Evolutionary conservation across 2,329 filamentous ascomycete genomes (phyloP), one percentile per base, ranked within the genome.

Genomic region (Penicillium sp.): DNA sequence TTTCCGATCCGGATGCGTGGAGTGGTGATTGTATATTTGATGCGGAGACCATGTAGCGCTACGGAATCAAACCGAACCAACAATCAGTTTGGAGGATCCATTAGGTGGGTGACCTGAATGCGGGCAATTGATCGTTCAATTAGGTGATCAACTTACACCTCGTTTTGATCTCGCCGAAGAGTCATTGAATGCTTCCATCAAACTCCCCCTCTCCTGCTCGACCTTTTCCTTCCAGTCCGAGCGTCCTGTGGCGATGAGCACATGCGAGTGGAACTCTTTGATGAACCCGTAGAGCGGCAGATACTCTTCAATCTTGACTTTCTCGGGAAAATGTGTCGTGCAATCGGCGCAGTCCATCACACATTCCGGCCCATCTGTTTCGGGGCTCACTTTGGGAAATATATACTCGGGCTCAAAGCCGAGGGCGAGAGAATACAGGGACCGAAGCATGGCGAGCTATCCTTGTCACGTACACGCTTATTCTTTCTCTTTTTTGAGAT

Each of bases 141-240:
- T 24, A 0, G 9, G 4, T 18, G 32, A 43, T 27, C n/a, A 18
- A 57, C 66, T 39, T 71, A 89, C 86, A 49, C 86, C 86, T 54
- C 87, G 88, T 26, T 68, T 76, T 1, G 84, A 84, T 64, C 76
- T 77, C 9, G 75, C 72, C 1, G 76, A 75, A 46, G 73, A 73
- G 56, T 72, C 72, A 6, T 63, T 53, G 9, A 70, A 62, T 2
- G 66, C 65, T 51, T 69, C 60, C 76, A 81, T 80, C 45, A 81
- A 68, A 48, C 75, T 79, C 40, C 75, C 78, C 57, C 56, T 57
- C 39, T 68, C 61, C 1, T 63, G 52, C 27, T 62, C 63, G 6
- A 67, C 63, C 13, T 65, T 65, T 34, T 65, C 57, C n/a, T 58
- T 61, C 67, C 67, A 70, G 45, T 70, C 67, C 3, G 65, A 62